A percentile compares a stretch with the other conserved stretches of the same genome.
These are phyloP conservation scores for Globisporangium uncinulatum DNA, from an alignment of 352 stramenopile genomes.

Conservation along the genomic window DNA sequence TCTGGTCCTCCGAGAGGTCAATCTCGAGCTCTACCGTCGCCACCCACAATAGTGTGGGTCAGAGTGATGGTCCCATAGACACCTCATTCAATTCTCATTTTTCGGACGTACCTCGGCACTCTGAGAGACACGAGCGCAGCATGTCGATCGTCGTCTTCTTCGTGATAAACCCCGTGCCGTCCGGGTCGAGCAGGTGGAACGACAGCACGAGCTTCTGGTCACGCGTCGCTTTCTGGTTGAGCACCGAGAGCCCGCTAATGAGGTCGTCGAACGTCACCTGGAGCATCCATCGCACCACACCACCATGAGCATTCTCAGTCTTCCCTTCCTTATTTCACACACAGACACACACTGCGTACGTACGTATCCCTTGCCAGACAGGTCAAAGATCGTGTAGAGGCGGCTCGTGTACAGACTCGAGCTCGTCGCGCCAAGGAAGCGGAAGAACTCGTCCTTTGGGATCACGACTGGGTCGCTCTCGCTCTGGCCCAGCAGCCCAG, in stretches of 20 bases:
- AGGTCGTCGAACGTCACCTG: slow-evolving; percentile 83
- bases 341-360: slow-evolving; percentile 1
- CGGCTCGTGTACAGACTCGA: slow-evolving; percentile 81
- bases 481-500: slow-evolving; percentile 53
- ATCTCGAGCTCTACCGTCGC: slow-evolving; percentile 67
- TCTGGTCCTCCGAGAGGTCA: slow-evolving; percentile 62
- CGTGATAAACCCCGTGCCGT: slow-evolving; percentile 77
- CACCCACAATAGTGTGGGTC: background rate
- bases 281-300: background rate
- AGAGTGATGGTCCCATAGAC: background rate
- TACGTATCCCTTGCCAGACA: slow-evolving; percentile 67
- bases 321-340: background rate
- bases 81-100: background rate
- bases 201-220: slow-evolving; percentile 86
- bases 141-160: slow-evolving; percentile 81
- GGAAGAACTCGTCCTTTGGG: slow-evolving; percentile 83
- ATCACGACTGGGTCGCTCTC: slow-evolving; percentile 73
- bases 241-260: slow-evolving; percentile 70
- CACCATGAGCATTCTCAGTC: background rate
- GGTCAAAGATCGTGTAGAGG: slow-evolving; percentile 85
- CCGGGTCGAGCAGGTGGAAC: slow-evolving; percentile 75
- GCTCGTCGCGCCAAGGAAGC: slow-evolving; percentile 63
- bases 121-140: slow-evolving; percentile 77
- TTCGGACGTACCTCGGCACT: slow-evolving; percentile 62
- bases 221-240: slow-evolving; percentile 81